Evolutionary conservation across 2,329 filamentous ascomycete species (phyloP).

Genomic region (Fusarium chuoi): DNA sequence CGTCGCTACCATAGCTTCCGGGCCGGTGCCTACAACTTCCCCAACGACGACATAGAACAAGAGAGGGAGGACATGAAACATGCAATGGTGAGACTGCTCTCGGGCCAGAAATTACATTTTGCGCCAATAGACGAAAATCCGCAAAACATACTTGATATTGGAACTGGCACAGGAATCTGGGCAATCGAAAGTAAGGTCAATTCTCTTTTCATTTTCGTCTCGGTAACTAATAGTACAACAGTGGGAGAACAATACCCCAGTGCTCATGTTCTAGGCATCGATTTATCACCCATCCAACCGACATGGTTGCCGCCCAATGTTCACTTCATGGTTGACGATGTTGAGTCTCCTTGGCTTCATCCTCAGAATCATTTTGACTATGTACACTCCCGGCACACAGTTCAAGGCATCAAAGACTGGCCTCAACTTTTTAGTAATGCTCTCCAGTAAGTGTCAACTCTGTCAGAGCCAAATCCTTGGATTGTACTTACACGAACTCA

Average conservation of each 20-base stretch:
- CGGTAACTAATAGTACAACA: conserved; percentile 30
- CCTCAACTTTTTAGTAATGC: conserved; percentile 55
- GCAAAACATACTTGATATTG: conserved; percentile 65
- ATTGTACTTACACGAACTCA: conserved; percentile 34
- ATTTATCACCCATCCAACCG: conserved; percentile 61
- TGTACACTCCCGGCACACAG: conserved; percentile 67
- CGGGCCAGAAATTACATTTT: conserved; percentile 61
- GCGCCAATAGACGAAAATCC: conserved; percentile 60
- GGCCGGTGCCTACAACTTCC: conserved; percentile 66
- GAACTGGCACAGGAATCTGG: conserved; percentile 69
- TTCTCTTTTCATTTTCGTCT: not conserved
- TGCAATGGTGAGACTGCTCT: conserved; percentile 60
- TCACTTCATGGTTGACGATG: conserved; percentile 66
- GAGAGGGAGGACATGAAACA: conserved; percentile 69
- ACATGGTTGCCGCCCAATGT: conserved; percentile 66
- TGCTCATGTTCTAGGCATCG: conserved; percentile 57
- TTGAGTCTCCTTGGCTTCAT: conserved; percentile 66
- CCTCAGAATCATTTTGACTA: conserved; percentile 67
- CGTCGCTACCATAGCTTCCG: conserved; percentile 67
- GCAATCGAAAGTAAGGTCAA: conserved; percentile 61
- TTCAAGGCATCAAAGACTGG: conserved; percentile 68
- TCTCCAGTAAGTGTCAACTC: conserved; percentile 28
- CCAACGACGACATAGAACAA: conserved; percentile 69
- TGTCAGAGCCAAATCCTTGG: not conserved
- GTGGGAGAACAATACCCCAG: conserved; percentile 60